A percentile compares a stretch with the other conserved stretches of the same genome.
These are phyloP conservation scores for Exophiala phaeomuriformis DNA, from an alignment of 2,329 filamentous ascomycete species.

Conservation along the genomic window DNA sequence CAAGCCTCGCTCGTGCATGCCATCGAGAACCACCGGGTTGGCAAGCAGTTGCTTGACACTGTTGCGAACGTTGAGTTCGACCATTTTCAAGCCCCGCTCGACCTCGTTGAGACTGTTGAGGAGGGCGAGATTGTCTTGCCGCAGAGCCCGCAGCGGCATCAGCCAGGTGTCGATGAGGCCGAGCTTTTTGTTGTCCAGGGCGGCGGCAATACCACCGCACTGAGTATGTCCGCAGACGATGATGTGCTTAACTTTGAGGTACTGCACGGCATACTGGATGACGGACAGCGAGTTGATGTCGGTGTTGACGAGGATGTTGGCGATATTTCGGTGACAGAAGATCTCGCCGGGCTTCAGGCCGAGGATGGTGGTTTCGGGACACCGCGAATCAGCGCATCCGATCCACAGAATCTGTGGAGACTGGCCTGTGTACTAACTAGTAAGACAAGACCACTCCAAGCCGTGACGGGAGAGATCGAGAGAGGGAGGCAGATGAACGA, in stretches of 20 bases:
- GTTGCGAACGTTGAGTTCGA: slow-evolving; percentile 67
- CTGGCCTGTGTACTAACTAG: slow-evolving; percentile 45
- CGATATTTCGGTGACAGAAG: slow-evolving; percentile 86
- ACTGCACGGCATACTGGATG: slow-evolving; percentile 68
- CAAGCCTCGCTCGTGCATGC: slow-evolving; percentile 61
- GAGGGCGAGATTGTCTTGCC: slow-evolving; percentile 47
- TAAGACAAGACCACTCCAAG: not conserved
- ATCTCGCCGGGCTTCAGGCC: slow-evolving; percentile 69
- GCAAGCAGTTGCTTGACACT: slow-evolving; percentile 61
- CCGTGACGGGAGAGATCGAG: too few relatives aligned
- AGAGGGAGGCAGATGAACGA: too few relatives aligned
- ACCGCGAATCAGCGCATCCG: slow-evolving; percentile 78
- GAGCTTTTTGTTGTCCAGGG: slow-evolving; percentile 50
- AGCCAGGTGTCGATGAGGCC: slow-evolving; percentile 58
- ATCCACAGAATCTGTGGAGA: slow-evolving; percentile 63
- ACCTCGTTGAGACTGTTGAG: slow-evolving; percentile 43
- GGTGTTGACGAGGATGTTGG: slow-evolving; percentile 67
- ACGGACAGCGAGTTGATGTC: slow-evolving; percentile 70
- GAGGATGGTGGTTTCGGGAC: slow-evolving; percentile 74
- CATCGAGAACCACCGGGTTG: slow-evolving; percentile 63
- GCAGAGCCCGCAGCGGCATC: slow-evolving; percentile 48
- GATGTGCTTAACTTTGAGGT: slow-evolving; percentile 60
- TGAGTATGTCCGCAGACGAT: slow-evolving; percentile 56
- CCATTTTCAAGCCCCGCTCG: slow-evolving; percentile 54
- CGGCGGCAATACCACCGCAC: slow-evolving; percentile 53